Conservation (phyloP, 2,329 filamentous ascomycete species). For the Aaosphaeria pasadenensis region DNA sequence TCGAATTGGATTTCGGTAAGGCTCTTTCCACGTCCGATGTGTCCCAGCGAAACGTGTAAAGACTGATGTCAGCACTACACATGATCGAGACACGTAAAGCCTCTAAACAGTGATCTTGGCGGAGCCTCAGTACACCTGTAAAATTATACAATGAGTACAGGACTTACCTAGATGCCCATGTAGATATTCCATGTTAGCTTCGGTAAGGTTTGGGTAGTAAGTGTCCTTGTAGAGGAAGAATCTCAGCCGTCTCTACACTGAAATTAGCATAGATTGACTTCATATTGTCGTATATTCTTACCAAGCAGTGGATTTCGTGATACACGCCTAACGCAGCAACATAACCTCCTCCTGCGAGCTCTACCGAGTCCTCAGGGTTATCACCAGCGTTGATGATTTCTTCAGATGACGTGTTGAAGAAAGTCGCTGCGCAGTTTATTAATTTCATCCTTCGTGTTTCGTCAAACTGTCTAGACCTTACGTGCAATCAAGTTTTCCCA, state of each 20-base stretch:
- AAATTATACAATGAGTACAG: not conserved
- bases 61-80: conserved; percentile 4
- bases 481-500: not conserved
- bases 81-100: conserved; percentile 2
- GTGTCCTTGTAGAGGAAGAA: too few relatives aligned
- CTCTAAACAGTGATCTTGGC: conserved; percentile 5
- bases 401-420: not conserved
- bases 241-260: too few relatives aligned
- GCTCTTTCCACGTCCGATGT: not conserved
- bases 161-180: not conserved
- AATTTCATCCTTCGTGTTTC: not conserved
- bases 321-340: conserved; percentile 5
- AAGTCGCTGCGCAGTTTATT: not conserved
- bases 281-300: not conserved
- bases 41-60: conserved; percentile 7
- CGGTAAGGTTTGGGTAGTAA: too few relatives aligned
- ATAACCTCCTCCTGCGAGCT: conserved; percentile 1
- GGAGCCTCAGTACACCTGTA: not conserved
- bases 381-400: not conserved
- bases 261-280: not conserved
- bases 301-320: conserved; percentile 6
- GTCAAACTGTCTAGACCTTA: not conserved
- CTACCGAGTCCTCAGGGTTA: not conserved
- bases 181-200: not conserved
- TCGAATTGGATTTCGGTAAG: conserved; percentile 2